Evolutionary conservation across 23 red algal species (phyloP).

Genomic region (Gracilaria vermiculophylla): DNA sequence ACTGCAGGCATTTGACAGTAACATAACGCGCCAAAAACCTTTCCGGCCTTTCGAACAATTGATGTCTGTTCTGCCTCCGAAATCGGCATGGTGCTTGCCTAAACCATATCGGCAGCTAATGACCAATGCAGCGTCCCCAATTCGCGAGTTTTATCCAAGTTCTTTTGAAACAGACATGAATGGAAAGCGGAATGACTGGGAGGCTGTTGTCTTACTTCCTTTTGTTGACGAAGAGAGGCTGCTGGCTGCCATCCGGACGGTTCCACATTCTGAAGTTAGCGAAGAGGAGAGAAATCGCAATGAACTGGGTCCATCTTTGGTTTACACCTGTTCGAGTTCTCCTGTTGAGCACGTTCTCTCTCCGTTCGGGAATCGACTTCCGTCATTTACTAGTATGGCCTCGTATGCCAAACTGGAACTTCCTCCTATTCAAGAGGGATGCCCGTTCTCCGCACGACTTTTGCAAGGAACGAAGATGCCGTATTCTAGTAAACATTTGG

Average conservation of each 20-base stretch:
- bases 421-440: constrained; percentile 5
- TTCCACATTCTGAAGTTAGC: constrained; percentile 40
- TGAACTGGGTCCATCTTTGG: constrained; percentile 26
- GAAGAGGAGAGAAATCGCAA: constrained; percentile 62
- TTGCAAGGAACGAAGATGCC: constrained; percentile 8
- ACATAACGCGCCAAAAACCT: constrained; percentile 49
- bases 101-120: constrained; percentile 79
- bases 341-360: constrained; percentile 8
- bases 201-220: constrained; percentile 93
- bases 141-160: constrained; percentile 83
- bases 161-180: constrained; percentile 90
- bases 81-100: constrained; percentile 77
- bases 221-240: constrained; percentile 88
- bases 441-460: constrained; percentile 13
- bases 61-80: constrained; percentile 80
- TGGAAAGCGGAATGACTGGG: constrained; percentile 93
- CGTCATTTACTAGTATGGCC: constrained; percentile 31
- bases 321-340: constrained; percentile 28
- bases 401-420: constrained; percentile 8
- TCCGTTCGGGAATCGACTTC: constrained; percentile 64
- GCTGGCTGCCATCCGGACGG: constrained; percentile 42
- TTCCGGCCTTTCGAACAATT: constrained; percentile 90
- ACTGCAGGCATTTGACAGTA: constrained; percentile 22
- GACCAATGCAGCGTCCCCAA: constrained; percentile 62
- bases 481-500: background rate